phyloP scores from a whole-genome alignment of 441 rosid species.

The Manihot esculenta region DNA sequence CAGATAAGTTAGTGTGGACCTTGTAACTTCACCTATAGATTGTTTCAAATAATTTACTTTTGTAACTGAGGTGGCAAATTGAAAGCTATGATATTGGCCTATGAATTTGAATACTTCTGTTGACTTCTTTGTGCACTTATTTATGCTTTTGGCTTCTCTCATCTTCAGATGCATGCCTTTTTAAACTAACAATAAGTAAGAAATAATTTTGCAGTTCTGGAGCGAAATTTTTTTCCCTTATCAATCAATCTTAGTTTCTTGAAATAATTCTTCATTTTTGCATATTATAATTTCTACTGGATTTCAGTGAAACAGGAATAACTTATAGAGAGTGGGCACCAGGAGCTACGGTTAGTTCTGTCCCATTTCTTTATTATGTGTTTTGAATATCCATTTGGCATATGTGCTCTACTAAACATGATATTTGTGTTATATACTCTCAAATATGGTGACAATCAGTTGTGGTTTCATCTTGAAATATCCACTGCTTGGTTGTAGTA shows the following conservation, averaged over 20 bases:
- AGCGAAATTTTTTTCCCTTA: background rate
- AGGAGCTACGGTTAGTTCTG: conserved; percentile 81
- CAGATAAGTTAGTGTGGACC: background rate
- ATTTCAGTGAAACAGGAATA: conserved; percentile 77
- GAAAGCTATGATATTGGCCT: background rate
- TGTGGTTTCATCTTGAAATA: conserved; percentile 16
- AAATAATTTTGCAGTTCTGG: conserved; percentile 3
- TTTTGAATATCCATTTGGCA: conserved; percentile 10
- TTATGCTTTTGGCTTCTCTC: background rate
- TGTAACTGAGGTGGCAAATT: background rate
- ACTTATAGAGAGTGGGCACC: conserved; percentile 99
- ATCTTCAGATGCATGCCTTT: background rate
- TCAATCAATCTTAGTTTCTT: background rate
- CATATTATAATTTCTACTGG: conserved; percentile 36
- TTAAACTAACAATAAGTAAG: background rate
- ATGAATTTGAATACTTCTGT: background rate
- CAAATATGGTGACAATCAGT: background rate
- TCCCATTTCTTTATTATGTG: conserved; percentile 9
- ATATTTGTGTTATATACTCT: background rate
- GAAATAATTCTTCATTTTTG: conserved; percentile 15
- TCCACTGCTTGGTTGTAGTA: conserved; percentile 3
- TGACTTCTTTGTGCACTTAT: background rate
- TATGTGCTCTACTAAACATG: background rate
- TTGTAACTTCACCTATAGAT: background rate
- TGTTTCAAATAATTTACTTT: background rate